Evolutionary conservation across 768 basidiomycete species (phyloP).

Genomic region (Leccinum ochraceum): DNA sequence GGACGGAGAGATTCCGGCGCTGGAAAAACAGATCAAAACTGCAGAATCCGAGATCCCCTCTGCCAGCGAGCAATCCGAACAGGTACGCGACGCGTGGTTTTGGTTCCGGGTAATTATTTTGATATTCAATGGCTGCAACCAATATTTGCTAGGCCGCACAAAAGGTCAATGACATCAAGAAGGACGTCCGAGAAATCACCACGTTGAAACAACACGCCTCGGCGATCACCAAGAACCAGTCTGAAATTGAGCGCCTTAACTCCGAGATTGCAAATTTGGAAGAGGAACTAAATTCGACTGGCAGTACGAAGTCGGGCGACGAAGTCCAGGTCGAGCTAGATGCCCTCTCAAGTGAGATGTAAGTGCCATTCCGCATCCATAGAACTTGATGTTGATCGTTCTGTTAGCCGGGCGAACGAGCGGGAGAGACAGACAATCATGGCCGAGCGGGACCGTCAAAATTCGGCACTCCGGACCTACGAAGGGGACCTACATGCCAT

Average conservation of each 20-base stretch:
- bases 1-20: slow-evolving; percentile 59
- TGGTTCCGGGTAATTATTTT: background rate
- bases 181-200: slow-evolving; percentile 60
- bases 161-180: slow-evolving; percentile 52
- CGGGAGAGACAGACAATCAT: slow-evolving; percentile 58
- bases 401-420: slow-evolving; percentile 50
- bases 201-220: slow-evolving; percentile 61
- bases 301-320: slow-evolving; percentile 78
- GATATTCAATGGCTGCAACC: background rate
- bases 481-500: slow-evolving; percentile 64
- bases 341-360: slow-evolving; percentile 65
- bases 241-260: slow-evolving; percentile 58
- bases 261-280: slow-evolving; percentile 68
- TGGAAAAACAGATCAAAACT: slow-evolving; percentile 61
- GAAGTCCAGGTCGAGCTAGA: slow-evolving; percentile 84
- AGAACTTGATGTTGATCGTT: background rate
- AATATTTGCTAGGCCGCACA: slow-evolving; percentile 46
- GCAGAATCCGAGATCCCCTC: slow-evolving; percentile 57
- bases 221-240: slow-evolving; percentile 57
- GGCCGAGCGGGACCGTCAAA: slow-evolving; percentile 64
- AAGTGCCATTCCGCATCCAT: slow-evolving; percentile 22
- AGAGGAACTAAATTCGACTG: slow-evolving; percentile 64
- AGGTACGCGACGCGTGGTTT: slow-evolving; percentile 43
- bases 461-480: slow-evolving; percentile 47
- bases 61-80: slow-evolving; percentile 55